These are phyloP conservation scores for Cutaneotrichosporon daszewskae DNA, from an alignment of 1,284 basidiomycete genomes.

Conservation along the genomic window DNA sequence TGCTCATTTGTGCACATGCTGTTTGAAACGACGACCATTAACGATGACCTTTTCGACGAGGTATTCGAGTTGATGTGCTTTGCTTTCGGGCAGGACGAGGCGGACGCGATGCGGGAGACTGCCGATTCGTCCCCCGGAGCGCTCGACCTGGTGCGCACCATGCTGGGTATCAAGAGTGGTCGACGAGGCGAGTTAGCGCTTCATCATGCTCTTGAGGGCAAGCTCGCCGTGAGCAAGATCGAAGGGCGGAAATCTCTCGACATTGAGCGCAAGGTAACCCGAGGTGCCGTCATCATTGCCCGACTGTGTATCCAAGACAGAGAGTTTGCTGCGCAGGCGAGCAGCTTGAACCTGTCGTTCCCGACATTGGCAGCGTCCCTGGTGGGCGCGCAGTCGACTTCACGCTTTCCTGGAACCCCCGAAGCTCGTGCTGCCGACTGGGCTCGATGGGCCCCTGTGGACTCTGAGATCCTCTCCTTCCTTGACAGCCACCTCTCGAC, in stretches of 20 bases:
- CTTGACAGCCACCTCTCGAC: conserved; percentile 34
- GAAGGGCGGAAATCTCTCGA: conserved; percentile 20
- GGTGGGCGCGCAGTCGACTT: conserved; percentile 29
- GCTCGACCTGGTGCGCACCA: conserved; percentile 24
- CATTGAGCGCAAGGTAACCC: conserved; percentile 31
- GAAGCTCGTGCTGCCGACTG: conserved; percentile 23
- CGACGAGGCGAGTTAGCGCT: conserved; percentile 34
- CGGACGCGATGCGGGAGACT: conserved; percentile 20
- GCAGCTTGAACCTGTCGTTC: conserved; percentile 20
- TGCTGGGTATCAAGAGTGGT: conserved; percentile 32
- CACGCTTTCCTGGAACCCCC: conserved; percentile 18
- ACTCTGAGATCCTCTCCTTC: conserved; percentile 37
- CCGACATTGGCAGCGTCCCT: conserved; percentile 34
- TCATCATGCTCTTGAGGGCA: conserved; percentile 32
- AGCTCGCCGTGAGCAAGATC: conserved; percentile 11
- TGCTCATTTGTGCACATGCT: conserved; percentile 28
- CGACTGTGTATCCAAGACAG: conserved; percentile 26
- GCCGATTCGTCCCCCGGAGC: conserved; percentile 17
- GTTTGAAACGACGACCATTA: conserved; percentile 26
- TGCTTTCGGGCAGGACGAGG: conserved; percentile 34
- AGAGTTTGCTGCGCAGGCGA: conserved; percentile 16
- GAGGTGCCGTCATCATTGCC: conserved; percentile 36
- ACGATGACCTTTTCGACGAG: conserved; percentile 32
- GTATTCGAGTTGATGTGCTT: conserved; percentile 34
- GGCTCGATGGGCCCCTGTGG: conserved; percentile 34